phyloP scores from a whole-genome alignment of 768 basidiomycete genomes.

The Cystobasidium tubakii region DNA sequence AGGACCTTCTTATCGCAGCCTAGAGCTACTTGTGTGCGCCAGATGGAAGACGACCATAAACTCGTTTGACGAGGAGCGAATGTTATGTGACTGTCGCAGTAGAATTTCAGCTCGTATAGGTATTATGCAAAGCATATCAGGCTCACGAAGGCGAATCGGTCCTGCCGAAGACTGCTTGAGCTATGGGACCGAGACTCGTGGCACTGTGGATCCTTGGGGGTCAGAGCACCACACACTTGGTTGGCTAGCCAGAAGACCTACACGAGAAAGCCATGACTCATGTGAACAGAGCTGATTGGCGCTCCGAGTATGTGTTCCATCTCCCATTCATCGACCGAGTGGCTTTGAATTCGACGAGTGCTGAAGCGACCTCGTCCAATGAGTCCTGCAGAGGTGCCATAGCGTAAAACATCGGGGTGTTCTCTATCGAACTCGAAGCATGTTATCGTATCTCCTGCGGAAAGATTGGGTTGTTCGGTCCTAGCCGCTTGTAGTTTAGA shows the following conservation, averaged over 20 bases:
- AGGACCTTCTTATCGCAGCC: conserved; percentile 38
- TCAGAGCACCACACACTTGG: too few relatives aligned
- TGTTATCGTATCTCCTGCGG: not conserved
- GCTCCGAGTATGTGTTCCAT: conserved; percentile 11
- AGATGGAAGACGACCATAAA: conserved; percentile 32
- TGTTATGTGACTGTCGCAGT: not conserved
- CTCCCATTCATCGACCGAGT: conserved; percentile 14
- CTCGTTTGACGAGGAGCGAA: conserved; percentile 27
- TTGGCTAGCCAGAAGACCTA: too few relatives aligned
- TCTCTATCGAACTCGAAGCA: conserved; percentile 15
- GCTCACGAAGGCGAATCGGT: conserved; percentile 16
- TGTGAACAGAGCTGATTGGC: conserved; percentile 13
- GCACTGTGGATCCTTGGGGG: not conserved
- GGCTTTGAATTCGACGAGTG: not conserved
- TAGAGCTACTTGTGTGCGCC: not conserved
- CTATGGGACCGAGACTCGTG: conserved; percentile 16
- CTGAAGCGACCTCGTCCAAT: conserved; percentile 7
- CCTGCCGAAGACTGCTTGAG: conserved; percentile 7
- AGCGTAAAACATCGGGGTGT: not conserved
- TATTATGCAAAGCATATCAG: not conserved
- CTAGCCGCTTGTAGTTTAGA: not conserved
- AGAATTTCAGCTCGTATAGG: not conserved
- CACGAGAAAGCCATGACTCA: not conserved
- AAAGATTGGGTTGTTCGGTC: not conserved
- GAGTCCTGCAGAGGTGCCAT: conserved; percentile 15